Conservation (phyloP, 164 flowering plant species). For the Liquidambar formosana region DNA sequence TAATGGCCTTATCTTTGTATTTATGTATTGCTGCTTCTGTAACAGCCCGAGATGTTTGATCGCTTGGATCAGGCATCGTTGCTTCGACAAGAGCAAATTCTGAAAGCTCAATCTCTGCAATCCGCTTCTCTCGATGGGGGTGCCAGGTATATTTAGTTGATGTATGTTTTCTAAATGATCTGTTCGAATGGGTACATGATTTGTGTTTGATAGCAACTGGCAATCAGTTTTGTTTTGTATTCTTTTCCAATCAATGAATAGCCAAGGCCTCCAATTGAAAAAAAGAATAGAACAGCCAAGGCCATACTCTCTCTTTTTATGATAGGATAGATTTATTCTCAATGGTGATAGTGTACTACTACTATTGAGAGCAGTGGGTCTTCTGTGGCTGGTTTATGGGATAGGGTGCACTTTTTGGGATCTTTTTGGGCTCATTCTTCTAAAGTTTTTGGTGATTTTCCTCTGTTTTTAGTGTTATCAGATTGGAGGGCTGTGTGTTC, state of each 20-base stretch:
- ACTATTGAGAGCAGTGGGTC: too few relatives aligned
- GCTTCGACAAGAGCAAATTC: constrained; percentile 76
- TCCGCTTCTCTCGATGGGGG: constrained; percentile 68
- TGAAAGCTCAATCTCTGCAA: constrained; percentile 68
- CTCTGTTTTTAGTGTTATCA: too few relatives aligned
- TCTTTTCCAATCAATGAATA: background rate
- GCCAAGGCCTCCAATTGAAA: constrained; percentile 1
- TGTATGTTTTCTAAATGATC: background rate
- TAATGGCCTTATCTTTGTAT: background rate
- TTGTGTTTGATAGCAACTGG: constrained; percentile 2
- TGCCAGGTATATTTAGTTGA: constrained; percentile 58
- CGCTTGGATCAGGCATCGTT: constrained; percentile 70
- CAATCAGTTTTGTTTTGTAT: background rate
- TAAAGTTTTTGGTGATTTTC: too few relatives aligned
- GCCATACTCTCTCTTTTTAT: constrained; percentile 12
- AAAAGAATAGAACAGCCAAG: background rate
- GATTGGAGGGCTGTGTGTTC: too few relatives aligned
- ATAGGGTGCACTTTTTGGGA: too few relatives aligned
- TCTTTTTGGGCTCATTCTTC: too few relatives aligned
- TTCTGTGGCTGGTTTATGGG: too few relatives aligned
- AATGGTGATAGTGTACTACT: constrained; percentile 18
- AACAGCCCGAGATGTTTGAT: constrained; percentile 64
- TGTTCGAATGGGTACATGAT: background rate
- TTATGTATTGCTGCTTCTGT: constrained; percentile 4
- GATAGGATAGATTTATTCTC: background rate